Evolutionary conservation across 2,329 filamentous ascomycete genomes (phyloP), one percentile per base, ranked within the genome.

Genomic region (Camillea tinctor): DNA sequence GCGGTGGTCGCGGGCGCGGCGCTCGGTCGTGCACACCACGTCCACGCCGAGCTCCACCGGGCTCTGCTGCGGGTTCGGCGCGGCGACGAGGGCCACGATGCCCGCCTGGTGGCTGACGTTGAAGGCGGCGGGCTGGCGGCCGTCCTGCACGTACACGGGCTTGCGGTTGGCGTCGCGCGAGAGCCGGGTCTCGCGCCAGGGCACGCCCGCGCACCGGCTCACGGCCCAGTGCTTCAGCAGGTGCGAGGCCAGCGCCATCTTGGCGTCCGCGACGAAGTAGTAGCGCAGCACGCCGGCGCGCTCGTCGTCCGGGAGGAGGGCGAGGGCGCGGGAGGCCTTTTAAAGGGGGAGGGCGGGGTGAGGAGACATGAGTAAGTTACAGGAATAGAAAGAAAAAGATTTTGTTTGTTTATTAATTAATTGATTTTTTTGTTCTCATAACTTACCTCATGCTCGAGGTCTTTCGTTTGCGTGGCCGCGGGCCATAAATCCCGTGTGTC

Each of bases 51-150:
- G 80, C 52, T 89, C n/a, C n/a, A n/a, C n/a, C 76, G 20, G 75
- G 69, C 55, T 69, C n/a, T 54, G 59, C 63, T 1, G 15, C 20
- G n/a, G 26, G 24, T n/a, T 44, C 60, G 4, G 71, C 2, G 81
- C 76, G 15, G 88, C 88, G 13, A 89, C 81, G 26, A 93, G 77
- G 1, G 84, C 84, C 0, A 93, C 90, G 17, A 94, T 77, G 1
- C 91, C 90, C 8, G 88, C 88, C 77, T 94, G 91, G 73, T 94
- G 91, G 52, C 85, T 88, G 58, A 93, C 83, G 74, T 94, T 94
- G 80, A 94, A 93, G 63, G 77, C 68, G n/a, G 86, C 72, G 19
- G 80, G 75, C 66, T 80, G 76, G 59, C 60, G 76, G 65, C 67
- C 83, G 78, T 79, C 77, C n/a, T n/a, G n/a, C 71, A 69, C 71